A percentile compares a stretch with the other conserved stretches of the same genome.
Evolutionary conservation across 2,329 filamentous ascomycete genomes (phyloP).

Genomic region (Ustulina deusta): DNA sequence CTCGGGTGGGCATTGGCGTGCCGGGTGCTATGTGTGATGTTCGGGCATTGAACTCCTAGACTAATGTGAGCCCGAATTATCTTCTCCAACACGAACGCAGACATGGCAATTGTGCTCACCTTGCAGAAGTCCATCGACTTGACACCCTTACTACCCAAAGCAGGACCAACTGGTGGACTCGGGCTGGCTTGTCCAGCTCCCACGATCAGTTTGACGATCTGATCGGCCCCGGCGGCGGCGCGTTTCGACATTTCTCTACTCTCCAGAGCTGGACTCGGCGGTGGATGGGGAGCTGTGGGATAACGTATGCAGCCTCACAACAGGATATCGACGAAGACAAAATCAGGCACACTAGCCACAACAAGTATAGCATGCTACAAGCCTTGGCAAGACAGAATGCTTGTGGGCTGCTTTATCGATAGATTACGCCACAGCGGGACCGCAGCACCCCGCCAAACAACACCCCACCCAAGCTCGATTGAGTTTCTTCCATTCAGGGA

Average conservation of each 20-base stretch:
- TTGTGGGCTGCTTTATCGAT: slow-evolving; percentile 27
- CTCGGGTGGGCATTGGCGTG: slow-evolving; percentile 88
- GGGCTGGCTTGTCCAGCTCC: slow-evolving; percentile 95
- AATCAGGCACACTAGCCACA: slow-evolving; percentile 34
- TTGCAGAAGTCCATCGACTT: slow-evolving; percentile 99
- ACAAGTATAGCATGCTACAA: not conserved
- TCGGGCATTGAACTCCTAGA: slow-evolving; percentile 94
- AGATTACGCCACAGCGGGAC: slow-evolving; percentile 21
- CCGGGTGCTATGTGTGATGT: slow-evolving; percentile 86
- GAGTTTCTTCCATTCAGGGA: slow-evolving; percentile 18
- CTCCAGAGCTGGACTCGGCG: slow-evolving; percentile 12
- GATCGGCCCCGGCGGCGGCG: slow-evolving; percentile 63
- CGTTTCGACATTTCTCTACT: slow-evolving; percentile 64
- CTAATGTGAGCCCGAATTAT: slow-evolving; percentile 36
- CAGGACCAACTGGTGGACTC: slow-evolving; percentile 94
- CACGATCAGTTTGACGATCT: slow-evolving; percentile 97
- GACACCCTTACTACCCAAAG: slow-evolving; percentile 95
- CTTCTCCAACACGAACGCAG: slow-evolving; percentile 20
- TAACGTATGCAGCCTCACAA: slow-evolving; percentile 1
- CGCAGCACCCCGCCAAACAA: slow-evolving; percentile 41
- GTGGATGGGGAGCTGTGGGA: not conserved
- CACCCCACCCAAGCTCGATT: slow-evolving; percentile 21
- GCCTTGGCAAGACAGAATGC: not conserved
- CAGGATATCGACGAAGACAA: slow-evolving; percentile 15
- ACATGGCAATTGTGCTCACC: slow-evolving; percentile 60